phyloP scores from a whole-genome alignment of 352 stramenopile species.

The Globisporangium nodosum region DNA sequence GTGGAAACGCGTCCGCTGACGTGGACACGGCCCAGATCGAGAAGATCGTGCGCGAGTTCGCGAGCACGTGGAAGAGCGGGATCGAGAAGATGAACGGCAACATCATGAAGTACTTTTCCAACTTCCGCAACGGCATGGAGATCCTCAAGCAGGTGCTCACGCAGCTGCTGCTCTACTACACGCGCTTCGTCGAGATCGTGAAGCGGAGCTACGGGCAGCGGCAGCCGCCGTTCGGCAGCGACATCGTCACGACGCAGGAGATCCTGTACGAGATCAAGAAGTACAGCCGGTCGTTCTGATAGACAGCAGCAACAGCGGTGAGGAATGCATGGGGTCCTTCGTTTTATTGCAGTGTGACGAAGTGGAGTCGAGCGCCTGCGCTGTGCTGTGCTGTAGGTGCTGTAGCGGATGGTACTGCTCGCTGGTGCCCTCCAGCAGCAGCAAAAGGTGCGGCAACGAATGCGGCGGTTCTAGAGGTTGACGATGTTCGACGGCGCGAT shows the following conservation, averaged over 20 bases:
- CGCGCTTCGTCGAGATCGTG: conserved; percentile 96
- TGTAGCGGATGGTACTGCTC: not conserved
- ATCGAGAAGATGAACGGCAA: conserved; percentile 98
- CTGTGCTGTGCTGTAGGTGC: not conserved
- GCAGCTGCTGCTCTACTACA: conserved; percentile 98
- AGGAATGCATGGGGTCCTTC: not conserved
- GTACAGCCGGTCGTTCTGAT: conserved; percentile 90
- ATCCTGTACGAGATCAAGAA: conserved; percentile 99
- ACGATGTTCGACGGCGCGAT: conserved; percentile 43
- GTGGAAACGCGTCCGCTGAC: conserved; percentile 8
- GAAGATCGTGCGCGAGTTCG: conserved; percentile 94
- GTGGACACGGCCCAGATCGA: conserved; percentile 91
- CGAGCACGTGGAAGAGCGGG: conserved; percentile 91
- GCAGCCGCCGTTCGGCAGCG: conserved; percentile 83
- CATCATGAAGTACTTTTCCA: conserved; percentile 97
- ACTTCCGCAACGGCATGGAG: conserved; percentile 98
- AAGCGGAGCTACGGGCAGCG: conserved; percentile 85
- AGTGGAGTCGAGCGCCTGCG: not conserved
- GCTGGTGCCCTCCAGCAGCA: not conserved
- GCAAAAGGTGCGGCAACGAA: not conserved
- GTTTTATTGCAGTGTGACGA: not conserved
- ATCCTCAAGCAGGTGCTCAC: conserved; percentile 99
- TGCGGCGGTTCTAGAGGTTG: conserved; percentile 7
- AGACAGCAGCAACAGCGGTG: not conserved
- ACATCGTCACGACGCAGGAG: conserved; percentile 94